Evolutionary conservation across 2,329 filamentous ascomycete genomes (phyloP), one percentile per base, ranked within the genome.

Genomic region (Apiospora rasikravindrae): DNA sequence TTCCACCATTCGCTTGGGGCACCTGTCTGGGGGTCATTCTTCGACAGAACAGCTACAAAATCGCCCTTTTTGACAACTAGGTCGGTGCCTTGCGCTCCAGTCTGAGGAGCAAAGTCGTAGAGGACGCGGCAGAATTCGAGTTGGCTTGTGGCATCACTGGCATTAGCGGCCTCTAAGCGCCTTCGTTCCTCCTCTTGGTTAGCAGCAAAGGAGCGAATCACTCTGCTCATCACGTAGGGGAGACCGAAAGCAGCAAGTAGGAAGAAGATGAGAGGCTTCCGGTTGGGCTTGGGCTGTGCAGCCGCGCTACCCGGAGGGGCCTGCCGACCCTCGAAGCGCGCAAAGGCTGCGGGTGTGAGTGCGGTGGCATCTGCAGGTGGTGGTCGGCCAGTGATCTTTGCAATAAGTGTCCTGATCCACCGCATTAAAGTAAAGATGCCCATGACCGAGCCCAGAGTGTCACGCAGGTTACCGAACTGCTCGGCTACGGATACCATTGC

Each of bases 401-500:
- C 96, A 75, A 98, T 89, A 33, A 97, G 87, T 1, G 95, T 98
- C 71, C 95, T 92, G 77, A 98, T 91, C 96, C 96, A 99, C 75
- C 97, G 92, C 86, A 99, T 93, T 53, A 99, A 82, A 14, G 96
- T 97, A 84, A 98, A 99, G 80, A 99, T 98, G 53, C 96, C 96
- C 51, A 99, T 86, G 14, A 98, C 92, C 3, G 95, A 98, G 74
- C 97, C 96, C 19, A 99, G 90, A 0, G 96, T 98, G 80, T 97
- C 95, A 76, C 95, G 92, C 68, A 99, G 87, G 78, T 96, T 98
- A 73, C 95, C 93, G 77, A 99, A 97, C 82, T 99, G 96, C 82
- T 99, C 97, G 69, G 96, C 96, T 51, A 99, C 97, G 11, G 96
- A 96, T 51, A 99, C 94, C 95, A 99, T 98, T 71, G 96, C 96